Evolutionary conservation across 169 alveolate species (phyloP).

Genomic region (Cryptosporidium meleagridis): DNA sequence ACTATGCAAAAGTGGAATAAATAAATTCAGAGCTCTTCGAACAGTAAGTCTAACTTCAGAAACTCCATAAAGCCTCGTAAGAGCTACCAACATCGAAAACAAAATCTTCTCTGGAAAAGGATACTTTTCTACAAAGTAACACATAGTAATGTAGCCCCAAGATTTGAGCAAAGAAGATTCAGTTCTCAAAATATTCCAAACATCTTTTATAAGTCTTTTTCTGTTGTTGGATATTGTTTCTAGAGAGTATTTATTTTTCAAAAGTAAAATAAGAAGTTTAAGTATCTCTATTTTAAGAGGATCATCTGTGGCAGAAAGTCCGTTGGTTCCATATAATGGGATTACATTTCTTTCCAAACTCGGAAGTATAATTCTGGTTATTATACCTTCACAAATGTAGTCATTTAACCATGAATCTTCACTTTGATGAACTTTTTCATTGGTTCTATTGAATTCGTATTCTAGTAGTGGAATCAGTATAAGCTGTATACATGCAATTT

Average conservation of each 20-base stretch:
- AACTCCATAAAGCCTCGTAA: constrained; percentile 63
- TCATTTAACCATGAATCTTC: constrained; percentile 65
- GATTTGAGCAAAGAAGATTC: constrained; percentile 67
- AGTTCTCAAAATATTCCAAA: constrained; percentile 64
- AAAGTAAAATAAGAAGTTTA: constrained; percentile 28
- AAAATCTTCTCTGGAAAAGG: constrained; percentile 72
- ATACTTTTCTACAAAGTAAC: constrained; percentile 60
- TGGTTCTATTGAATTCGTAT: constrained; percentile 22
- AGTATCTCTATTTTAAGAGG: constrained; percentile 64
- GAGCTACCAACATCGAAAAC: constrained; percentile 59
- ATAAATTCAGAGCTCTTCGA: constrained; percentile 46
- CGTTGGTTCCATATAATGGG: constrained; percentile 64
- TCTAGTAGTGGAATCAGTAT: constrained; percentile 55
- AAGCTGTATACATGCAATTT: constrained; percentile 68
- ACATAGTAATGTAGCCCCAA: constrained; percentile 74
- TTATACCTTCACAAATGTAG: constrained; percentile 48
- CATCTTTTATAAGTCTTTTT: constrained; percentile 55
- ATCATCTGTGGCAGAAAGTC: constrained; percentile 59
- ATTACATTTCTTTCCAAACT: constrained; percentile 45
- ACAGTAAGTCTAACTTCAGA: constrained; percentile 68
- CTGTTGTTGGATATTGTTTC: constrained; percentile 28
- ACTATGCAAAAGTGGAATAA: constrained; percentile 32
- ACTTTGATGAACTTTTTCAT: not conserved
- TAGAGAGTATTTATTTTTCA: constrained; percentile 13
- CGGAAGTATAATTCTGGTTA: constrained; percentile 51